These are phyloP conservation scores for Cubamyces lactineus DNA, from an alignment of 768 basidiomycete genomes.

Conservation along the genomic window DNA sequence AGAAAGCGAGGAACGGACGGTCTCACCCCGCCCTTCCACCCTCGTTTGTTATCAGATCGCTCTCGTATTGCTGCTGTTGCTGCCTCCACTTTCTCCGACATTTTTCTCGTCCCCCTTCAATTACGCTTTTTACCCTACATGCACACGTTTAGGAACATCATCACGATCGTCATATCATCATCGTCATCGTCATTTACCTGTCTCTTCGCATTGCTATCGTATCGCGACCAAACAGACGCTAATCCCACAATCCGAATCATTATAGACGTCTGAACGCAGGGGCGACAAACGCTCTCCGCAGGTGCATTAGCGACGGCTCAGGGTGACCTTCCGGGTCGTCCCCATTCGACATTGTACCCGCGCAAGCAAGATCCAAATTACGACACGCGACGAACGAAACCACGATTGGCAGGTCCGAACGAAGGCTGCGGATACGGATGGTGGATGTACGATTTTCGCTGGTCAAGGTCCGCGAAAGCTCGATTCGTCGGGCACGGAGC, in stretches of 20 bases:
- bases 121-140: too few relatives aligned
- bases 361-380: too few relatives aligned
- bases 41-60: conserved; percentile 9
- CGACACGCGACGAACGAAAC: neutral
- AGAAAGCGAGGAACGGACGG: too few relatives aligned
- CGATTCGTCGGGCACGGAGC: too few relatives aligned
- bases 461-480: neutral
- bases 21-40: too few relatives aligned
- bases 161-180: too few relatives aligned
- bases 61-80: neutral
- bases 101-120: neutral
- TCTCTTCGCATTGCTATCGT: neutral
- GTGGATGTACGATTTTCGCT: neutral
- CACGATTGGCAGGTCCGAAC: neutral
- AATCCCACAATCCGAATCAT: neutral
- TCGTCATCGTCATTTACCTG: neutral
- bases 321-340: neutral
- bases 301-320: neutral
- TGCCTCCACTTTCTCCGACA: neutral
- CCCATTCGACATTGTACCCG: too few relatives aligned
- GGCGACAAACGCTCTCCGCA: conserved; percentile 5
- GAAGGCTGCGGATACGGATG: neutral
- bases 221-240: conserved; percentile 1
- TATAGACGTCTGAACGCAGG: conserved; percentile 2
- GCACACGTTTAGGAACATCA: too few relatives aligned